These are phyloP conservation scores for Acacia crassicarpa DNA, from an alignment of 306 rosid species.

Conservation along the genomic window DNA sequence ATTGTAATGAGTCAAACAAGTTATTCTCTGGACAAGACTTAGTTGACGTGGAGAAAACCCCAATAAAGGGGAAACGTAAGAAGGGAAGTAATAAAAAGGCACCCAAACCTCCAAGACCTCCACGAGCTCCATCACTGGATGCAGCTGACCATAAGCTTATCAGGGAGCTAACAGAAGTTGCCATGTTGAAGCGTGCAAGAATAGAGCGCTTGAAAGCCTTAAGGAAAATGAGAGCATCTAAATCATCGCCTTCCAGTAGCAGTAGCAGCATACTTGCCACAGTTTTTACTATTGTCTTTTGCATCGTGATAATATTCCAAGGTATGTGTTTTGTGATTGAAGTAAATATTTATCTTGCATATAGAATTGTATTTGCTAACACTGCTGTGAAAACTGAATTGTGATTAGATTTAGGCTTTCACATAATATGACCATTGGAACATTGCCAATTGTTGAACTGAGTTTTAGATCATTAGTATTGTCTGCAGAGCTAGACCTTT, in stretches of 20 bases:
- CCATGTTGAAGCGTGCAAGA: conserved; percentile 85
- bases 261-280: conserved; percentile 59
- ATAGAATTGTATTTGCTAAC: not conserved
- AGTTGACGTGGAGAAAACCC: conserved; percentile 39
- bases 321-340: conserved; percentile 47
- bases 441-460: conserved; percentile 15
- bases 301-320: conserved; percentile 73
- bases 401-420: not conserved
- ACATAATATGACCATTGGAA: conserved; percentile 7
- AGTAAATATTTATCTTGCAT: conserved; percentile 5
- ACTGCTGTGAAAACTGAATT: conserved; percentile 13
- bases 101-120: conserved; percentile 93
- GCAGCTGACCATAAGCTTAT: conserved; percentile 78
- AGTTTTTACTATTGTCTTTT: conserved; percentile 79
- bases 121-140: conserved; percentile 78
- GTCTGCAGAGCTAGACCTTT: conserved; percentile 22
- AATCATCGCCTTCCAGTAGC: conserved; percentile 49
- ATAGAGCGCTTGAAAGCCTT: conserved; percentile 73
- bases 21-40: conserved; percentile 30
- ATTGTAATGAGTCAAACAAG: conserved; percentile 41
- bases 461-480: not conserved
- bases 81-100: conserved; percentile 69
- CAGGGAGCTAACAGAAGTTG: conserved; percentile 77
- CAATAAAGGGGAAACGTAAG: conserved; percentile 68
- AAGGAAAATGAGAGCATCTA: conserved; percentile 77